Base-by-base conservation (phyloP, 495 filamentous ascomycete genomes). In the Penicillium steckii region DNA sequence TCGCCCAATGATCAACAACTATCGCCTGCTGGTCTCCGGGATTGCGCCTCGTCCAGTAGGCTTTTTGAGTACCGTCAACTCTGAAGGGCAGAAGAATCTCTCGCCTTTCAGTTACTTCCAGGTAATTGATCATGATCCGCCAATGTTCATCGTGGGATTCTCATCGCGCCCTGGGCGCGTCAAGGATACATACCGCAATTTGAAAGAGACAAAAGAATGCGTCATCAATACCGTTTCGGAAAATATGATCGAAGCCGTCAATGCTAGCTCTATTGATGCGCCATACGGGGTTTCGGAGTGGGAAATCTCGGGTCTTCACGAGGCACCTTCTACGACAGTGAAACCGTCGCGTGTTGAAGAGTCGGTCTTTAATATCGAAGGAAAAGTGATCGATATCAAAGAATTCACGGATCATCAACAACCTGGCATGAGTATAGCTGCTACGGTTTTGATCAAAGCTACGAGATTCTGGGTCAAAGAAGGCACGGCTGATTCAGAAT, bases 51-150 rank as follows among this genome's bases (percentile, higher is more conserved):
- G 92, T 8, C 92, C 91, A 1, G 70, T 85, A 41, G 81, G 80
- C 0, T 84, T 84, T 46, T 53, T 84, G 1, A 75, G 73, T 50
- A 85, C 81, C 1, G 62, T 74, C 1, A 74, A 65, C n/a, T 66
- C 65, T 24, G 72, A 81, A 50, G 79, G 80, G 42, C 48, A 56
- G 62, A 79, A 76, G 29, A 96, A 96, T 68, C 80, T 96, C 1
- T 85, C 90, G 0, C 90, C 90, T 0, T 95, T 90, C 71, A 84
- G 78, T 53, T 95, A 91, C 72, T 89, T 89, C 67, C 80, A 88
- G 45, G 63, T 95, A 8, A 76, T 95, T 47, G 83, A 85, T 57
- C 88, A 91, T 61, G 91, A 96, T 67, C 91, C 91, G 3, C 91
- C 91, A 2, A 77, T 94, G 42, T 94, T 96, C 72, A 80, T 80